Percentiles rank a stretch among this genome's conserved stretches.
These are phyloP conservation scores for Peniophora sp. DNA, from an alignment of 1,284 basidiomycete species.

Conservation along the genomic window DNA sequence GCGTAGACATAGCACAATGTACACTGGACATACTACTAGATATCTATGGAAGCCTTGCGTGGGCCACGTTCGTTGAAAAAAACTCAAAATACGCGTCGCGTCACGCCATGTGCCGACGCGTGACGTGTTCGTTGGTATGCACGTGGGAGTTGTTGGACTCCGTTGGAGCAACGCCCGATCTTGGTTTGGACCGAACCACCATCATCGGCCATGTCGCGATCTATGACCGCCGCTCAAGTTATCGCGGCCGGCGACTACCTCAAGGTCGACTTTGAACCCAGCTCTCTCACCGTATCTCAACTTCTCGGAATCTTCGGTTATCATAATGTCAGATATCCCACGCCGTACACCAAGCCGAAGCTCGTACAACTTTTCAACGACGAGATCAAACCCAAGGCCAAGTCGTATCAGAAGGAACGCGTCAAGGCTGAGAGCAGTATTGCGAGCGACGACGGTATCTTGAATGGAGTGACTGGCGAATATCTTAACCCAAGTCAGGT, in stretches of 20 bases:
- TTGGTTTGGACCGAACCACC: background rate
- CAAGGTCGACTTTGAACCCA: conserved; percentile 76
- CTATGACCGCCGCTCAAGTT: conserved; percentile 60
- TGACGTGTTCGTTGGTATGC: conserved; percentile 9
- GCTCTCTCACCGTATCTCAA: conserved; percentile 72
- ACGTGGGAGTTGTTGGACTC: conserved; percentile 6
- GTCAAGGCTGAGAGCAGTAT: conserved; percentile 58
- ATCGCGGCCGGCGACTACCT: conserved; percentile 76
- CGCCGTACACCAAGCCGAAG: conserved; percentile 80
- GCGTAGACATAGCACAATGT: no score
- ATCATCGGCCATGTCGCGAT: conserved; percentile 50
- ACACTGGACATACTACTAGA: no score
- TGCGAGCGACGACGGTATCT: conserved; percentile 75
- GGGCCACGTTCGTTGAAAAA: no score
- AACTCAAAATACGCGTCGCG: background rate
- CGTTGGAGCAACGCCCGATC: background rate
- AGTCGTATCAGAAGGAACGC: conserved; percentile 59
- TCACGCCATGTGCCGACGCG: background rate
- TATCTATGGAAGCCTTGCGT: no score
- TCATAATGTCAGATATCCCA: conserved; percentile 74
- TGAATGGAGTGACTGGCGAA: conserved; percentile 67
- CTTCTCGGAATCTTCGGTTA: conserved; percentile 76
- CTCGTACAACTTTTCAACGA: conserved; percentile 77
- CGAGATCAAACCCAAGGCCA: conserved; percentile 58
- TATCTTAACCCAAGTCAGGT: conserved; percentile 47